Percentiles rank a stretch among this genome's conserved stretches.
These are phyloP conservation scores for Dioscorea zingiberensis DNA, from an alignment of 106 monocot species.

Conservation along the genomic window DNA sequence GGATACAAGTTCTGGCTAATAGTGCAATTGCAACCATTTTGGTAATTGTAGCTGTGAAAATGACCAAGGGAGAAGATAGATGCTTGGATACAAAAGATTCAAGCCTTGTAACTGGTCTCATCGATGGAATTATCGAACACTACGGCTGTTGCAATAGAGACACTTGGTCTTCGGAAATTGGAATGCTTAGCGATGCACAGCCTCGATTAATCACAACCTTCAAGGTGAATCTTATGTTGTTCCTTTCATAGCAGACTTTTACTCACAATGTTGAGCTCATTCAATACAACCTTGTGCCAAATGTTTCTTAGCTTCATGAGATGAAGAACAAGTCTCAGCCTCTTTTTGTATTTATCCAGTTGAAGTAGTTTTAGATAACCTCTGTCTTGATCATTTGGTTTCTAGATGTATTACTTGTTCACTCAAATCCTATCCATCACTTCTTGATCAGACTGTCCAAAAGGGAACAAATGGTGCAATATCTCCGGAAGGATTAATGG, in stretches of 20 bases:
- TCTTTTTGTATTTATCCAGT: background rate
- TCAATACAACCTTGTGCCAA: too few relatives aligned
- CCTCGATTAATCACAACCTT: conserved; percentile 68
- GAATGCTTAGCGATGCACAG: conserved; percentile 54
- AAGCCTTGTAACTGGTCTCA: conserved; percentile 39
- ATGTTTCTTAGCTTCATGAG: background rate
- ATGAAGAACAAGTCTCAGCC: too few relatives aligned
- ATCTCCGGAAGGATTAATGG: conserved; percentile 58
- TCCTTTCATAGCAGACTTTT: too few relatives aligned
- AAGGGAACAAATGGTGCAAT: conserved; percentile 94
- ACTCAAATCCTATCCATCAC: background rate
- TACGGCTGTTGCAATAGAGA: conserved; percentile 78
- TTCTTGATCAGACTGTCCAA: conserved; percentile 50
- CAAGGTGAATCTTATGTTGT: conserved; percentile 59
- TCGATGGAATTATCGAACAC: conserved; percentile 66
- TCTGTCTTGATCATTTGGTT: background rate
- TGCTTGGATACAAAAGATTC: conserved; percentile 57
- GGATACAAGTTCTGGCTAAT: conserved; percentile 71
- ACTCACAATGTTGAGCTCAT: too few relatives aligned
- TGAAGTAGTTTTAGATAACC: too few relatives aligned
- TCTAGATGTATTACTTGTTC: background rate
- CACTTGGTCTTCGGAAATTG: conserved; percentile 78
- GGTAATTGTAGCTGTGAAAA: conserved; percentile 23
- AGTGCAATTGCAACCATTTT: conserved; percentile 57
- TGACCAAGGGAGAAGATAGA: conserved; percentile 41